Evolutionary conservation across 768 basidiomycete species (phyloP).

Genomic region (Terana coerulea): DNA sequence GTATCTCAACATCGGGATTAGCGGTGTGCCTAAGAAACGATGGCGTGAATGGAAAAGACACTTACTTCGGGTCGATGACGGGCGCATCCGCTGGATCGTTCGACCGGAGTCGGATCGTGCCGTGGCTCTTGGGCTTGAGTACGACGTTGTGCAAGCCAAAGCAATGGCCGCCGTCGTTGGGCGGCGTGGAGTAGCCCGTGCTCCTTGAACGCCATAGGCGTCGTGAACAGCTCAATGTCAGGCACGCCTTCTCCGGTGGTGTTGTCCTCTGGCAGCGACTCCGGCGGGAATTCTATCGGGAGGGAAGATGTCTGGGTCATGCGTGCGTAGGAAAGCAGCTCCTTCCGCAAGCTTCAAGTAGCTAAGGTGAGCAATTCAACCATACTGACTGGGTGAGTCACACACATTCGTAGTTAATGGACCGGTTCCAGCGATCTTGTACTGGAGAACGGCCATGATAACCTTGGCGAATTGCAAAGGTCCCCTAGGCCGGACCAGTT

Average conservation of each 20-base stretch:
- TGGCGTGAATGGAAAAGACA: background rate
- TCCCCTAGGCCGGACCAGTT: slow-evolving; percentile 28
- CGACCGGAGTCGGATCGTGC: slow-evolving; percentile 37
- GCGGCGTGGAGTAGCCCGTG: slow-evolving; percentile 13
- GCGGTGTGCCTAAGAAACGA: slow-evolving; percentile 5
- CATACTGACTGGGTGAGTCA: background rate
- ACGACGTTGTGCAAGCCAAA: slow-evolving; percentile 25
- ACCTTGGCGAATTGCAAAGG: slow-evolving; percentile 11
- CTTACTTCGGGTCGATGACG: slow-evolving; percentile 42
- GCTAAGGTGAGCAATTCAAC: background rate
- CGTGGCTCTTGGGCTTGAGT: slow-evolving; percentile 42
- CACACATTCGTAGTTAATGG: slow-evolving; percentile 53
- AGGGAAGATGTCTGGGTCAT: slow-evolving; percentile 44
- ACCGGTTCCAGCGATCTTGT: slow-evolving; percentile 41
- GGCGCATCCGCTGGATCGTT: slow-evolving; percentile 38
- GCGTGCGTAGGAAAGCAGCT: slow-evolving; percentile 52
- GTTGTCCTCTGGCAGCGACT: slow-evolving; percentile 21
- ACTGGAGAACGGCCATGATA: slow-evolving; percentile 34
- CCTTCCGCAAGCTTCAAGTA: slow-evolving; percentile 36
- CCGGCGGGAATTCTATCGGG: slow-evolving; percentile 10
- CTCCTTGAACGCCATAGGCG: slow-evolving; percentile 23
- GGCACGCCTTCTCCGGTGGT: slow-evolving; percentile 31
- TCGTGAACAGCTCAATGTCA: slow-evolving; percentile 31
- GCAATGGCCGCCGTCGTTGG: slow-evolving; percentile 12
- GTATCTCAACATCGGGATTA: slow-evolving; percentile 30